These are phyloP conservation scores for Clonostachys solani DNA, from an alignment of 2,329 filamentous ascomycete species.

Conservation along the genomic window DNA sequence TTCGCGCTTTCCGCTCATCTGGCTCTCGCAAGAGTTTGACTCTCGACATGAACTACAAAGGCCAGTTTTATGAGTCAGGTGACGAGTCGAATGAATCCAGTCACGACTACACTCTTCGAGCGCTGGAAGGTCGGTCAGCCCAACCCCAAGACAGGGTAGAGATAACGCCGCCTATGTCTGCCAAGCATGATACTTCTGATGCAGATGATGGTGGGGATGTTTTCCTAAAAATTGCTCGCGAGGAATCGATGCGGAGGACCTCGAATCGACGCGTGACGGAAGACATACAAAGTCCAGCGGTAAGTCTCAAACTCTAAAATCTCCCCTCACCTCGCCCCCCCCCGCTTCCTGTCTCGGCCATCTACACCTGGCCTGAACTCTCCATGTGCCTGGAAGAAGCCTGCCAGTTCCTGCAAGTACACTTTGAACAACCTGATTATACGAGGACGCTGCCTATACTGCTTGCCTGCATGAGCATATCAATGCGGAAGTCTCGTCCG, in stretches of 20 bases:
- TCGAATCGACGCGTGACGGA: constrained; percentile 24
- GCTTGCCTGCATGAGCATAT: too few relatives aligned
- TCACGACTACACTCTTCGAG: constrained; percentile 45
- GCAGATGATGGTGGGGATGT: constrained; percentile 53
- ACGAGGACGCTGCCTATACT: too few relatives aligned
- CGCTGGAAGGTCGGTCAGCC: constrained; percentile 37
- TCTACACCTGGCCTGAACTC: too few relatives aligned
- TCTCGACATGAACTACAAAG: constrained; percentile 47
- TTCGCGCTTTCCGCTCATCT: constrained; percentile 52
- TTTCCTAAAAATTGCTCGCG: constrained; percentile 54
- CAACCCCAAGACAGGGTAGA: constrained; percentile 20
- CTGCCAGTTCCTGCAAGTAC: too few relatives aligned
- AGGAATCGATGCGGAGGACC: constrained; percentile 37
- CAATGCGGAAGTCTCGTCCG: too few relatives aligned
- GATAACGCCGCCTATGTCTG: constrained; percentile 34
- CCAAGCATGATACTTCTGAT: constrained; percentile 23
- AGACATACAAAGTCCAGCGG: constrained; percentile 32
- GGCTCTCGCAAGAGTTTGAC: constrained; percentile 50
- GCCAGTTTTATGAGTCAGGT: constrained; percentile 36
- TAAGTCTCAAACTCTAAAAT: constrained; percentile 28
- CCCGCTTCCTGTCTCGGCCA: constrained; percentile 1
- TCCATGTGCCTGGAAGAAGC: too few relatives aligned
- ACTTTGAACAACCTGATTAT: too few relatives aligned
- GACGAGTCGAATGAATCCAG: constrained; percentile 37
- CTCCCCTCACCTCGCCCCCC: too few relatives aligned